phyloP scores from a whole-genome alignment of 805 yeast species.

The Saturnispora silvae region DNA sequence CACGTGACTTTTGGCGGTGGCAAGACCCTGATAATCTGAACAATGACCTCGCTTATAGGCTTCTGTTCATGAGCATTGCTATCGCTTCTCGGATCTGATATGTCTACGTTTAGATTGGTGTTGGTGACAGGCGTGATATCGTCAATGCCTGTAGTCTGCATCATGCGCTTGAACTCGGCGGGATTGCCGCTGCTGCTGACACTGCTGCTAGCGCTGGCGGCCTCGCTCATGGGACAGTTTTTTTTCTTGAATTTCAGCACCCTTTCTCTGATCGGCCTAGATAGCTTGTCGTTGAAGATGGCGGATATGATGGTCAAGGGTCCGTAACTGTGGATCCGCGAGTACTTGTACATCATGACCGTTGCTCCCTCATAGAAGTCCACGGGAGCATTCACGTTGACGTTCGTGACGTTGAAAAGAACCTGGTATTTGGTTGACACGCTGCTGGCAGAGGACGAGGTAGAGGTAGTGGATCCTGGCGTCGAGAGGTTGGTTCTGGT shows the following conservation, averaged over 20 bases:
- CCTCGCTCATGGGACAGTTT: too few species aligned
- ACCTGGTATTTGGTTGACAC: neutral
- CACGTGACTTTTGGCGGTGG: conserved; percentile 37
- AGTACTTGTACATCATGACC: conserved; percentile 32
- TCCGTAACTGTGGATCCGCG: conserved; percentile 38
- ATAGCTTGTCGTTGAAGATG: conserved; percentile 36
- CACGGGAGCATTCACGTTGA: conserved; percentile 27
- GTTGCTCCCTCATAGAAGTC: conserved; percentile 33
- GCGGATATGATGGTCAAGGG: conserved; percentile 41
- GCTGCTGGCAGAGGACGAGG: neutral
- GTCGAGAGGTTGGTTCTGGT: neutral
- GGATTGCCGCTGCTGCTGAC: conserved; percentile 8
- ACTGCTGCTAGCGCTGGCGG: too few species aligned
- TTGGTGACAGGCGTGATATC: conserved; percentile 26
- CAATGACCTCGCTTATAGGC: conserved; percentile 15
- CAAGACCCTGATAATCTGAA: conserved; percentile 27
- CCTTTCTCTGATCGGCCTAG: conserved; percentile 27
- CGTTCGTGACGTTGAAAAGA: conserved; percentile 7
- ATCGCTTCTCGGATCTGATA: conserved; percentile 7
- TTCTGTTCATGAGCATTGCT: conserved; percentile 13
- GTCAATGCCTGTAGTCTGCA: conserved; percentile 29
- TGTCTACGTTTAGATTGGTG: neutral
- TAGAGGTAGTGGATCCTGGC: neutral
- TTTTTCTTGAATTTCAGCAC: conserved; percentile 17
- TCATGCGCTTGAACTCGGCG: conserved; percentile 22